phyloP scores from a whole-genome alignment of 208 protist genomes.

The Angomonas desouzai region DNA sequence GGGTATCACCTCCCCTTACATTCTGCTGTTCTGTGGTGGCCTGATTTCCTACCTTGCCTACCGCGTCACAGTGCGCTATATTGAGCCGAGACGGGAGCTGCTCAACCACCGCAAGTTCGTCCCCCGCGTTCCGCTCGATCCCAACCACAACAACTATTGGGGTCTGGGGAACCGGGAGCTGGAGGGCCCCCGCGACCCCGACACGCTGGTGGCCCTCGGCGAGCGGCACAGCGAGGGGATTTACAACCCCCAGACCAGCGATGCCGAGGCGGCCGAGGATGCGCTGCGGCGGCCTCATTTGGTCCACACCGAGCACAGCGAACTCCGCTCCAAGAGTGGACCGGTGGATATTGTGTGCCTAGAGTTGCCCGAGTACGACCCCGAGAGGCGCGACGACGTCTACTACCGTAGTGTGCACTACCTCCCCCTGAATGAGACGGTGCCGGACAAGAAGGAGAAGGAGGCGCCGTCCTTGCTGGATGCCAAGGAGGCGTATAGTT shows the following conservation, averaged over 20 bases:
- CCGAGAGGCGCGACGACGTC: slow-evolving; percentile 57
- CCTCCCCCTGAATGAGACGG: slow-evolving; percentile 17
- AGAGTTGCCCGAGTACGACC: slow-evolving; percentile 80
- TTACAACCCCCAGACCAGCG: slow-evolving; percentile 32
- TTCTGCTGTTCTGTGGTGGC: slow-evolving; percentile 45
- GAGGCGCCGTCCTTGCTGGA: background rate
- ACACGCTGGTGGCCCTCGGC: background rate
- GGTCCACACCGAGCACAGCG: slow-evolving; percentile 64
- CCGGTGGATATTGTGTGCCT: slow-evolving; percentile 64
- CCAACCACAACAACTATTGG: slow-evolving; percentile 78
- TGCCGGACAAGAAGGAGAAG: background rate
- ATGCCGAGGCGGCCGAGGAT: slow-evolving; percentile 36
- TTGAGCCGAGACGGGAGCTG: slow-evolving; percentile 46
- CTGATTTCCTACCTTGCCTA: slow-evolving; percentile 55
- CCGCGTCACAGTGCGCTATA: slow-evolving; percentile 51
- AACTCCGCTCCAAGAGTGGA: slow-evolving; percentile 37
- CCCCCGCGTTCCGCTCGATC: slow-evolving; percentile 59
- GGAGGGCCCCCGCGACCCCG: background rate
- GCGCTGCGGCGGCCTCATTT: slow-evolving; percentile 67
- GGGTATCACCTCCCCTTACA: slow-evolving; percentile 64
- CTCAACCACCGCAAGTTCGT: slow-evolving; percentile 34
- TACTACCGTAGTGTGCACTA: slow-evolving; percentile 89
- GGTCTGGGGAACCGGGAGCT: slow-evolving; percentile 25
- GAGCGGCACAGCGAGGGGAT: slow-evolving; percentile 19
- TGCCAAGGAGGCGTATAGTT: slow-evolving; percentile 11